These are phyloP conservation scores for Apiotrichum gracile DNA, from an alignment of 1,284 basidiomycete species.

Conservation along the genomic window DNA sequence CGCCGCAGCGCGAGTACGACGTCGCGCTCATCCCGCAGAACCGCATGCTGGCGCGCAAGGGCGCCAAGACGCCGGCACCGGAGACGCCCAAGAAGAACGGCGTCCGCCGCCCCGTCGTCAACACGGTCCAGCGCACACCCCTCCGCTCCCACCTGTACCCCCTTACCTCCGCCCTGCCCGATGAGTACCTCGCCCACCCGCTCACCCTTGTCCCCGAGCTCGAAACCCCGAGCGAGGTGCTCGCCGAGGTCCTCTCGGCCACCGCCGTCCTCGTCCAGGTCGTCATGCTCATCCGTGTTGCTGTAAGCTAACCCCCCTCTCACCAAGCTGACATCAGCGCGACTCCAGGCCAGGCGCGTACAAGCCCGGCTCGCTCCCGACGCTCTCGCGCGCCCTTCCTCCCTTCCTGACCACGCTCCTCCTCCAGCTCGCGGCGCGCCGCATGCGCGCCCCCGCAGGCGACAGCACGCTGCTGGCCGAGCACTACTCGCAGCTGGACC, in stretches of 20 bases:
- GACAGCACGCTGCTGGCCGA: conserved; percentile 29
- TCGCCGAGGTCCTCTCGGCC: conserved; percentile 34
- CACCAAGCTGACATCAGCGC: not conserved
- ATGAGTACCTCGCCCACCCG: conserved; percentile 31
- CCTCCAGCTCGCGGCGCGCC: conserved; percentile 32
- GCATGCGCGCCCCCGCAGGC: conserved; percentile 22
- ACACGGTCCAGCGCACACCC: conserved; percentile 53
- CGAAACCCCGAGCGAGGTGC: conserved; percentile 17
- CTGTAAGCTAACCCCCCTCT: conserved; percentile 11
- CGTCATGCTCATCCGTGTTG: conserved; percentile 48
- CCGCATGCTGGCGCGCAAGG: conserved; percentile 1
- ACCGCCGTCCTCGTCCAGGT: conserved; percentile 53
- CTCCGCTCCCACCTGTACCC: conserved; percentile 49
- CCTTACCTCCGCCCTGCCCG: conserved; percentile 31
- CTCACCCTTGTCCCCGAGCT: conserved; percentile 35
- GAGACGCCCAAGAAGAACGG: conserved; percentile 16
- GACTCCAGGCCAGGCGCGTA: conserved; percentile 6
- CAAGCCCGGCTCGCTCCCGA: conserved; percentile 29
- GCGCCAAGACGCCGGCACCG: not conserved
- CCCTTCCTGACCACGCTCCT: conserved; percentile 37
- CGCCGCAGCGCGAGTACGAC: conserved; percentile 80
- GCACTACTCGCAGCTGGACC: conserved; percentile 75
- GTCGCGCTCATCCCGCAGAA: conserved; percentile 56
- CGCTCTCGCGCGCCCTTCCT: conserved; percentile 29
- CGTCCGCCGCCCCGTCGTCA: conserved; percentile 47